A percentile compares a stretch with the other conserved stretches of the same genome.
Conservation (phyloP, 1,284 basidiomycete genomes). For the Ustilago lituana region DNA sequence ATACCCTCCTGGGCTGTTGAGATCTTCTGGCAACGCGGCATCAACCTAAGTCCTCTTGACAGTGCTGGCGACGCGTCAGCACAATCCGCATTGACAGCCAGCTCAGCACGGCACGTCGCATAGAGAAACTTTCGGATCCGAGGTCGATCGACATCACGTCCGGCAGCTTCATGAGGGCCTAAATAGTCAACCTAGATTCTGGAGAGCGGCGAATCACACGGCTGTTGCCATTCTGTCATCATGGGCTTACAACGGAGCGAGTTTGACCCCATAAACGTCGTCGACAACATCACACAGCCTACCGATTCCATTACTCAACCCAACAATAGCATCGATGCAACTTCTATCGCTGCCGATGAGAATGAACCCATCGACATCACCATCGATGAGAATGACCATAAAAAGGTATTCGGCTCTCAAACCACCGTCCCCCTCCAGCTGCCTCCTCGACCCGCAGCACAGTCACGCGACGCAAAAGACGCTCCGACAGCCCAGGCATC, state of each 20-base stretch:
- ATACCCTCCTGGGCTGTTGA: too few species aligned
- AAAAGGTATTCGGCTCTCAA: constrained; percentile 26
- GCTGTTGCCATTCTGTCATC: neutral
- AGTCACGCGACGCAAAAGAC: neutral
- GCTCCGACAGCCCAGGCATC: neutral
- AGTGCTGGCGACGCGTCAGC: too few species aligned
- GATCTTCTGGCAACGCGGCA: too few species aligned
- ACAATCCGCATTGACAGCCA: too few species aligned
- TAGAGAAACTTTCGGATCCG: too few species aligned
- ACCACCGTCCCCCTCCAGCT: constrained; percentile 9
- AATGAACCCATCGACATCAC: constrained; percentile 38
- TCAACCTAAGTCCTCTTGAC: too few species aligned
- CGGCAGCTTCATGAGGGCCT: neutral
- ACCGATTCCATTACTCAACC: constrained; percentile 2
- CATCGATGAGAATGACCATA: constrained; percentile 41
- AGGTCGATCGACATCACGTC: neutral
- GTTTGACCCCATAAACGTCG: constrained; percentile 14
- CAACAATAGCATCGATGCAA: constrained; percentile 1
- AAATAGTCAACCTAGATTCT: too few species aligned
- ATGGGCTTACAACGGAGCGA: constrained; percentile 24
- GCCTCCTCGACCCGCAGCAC: neutral
- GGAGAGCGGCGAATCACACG: too few species aligned
- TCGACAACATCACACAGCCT: constrained; percentile 31
- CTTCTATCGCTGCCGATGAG: neutral
- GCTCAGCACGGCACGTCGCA: too few species aligned